Evolutionary conservation across 352 stramenopile species (phyloP).

Genomic region (Phytophthora rubi): DNA sequence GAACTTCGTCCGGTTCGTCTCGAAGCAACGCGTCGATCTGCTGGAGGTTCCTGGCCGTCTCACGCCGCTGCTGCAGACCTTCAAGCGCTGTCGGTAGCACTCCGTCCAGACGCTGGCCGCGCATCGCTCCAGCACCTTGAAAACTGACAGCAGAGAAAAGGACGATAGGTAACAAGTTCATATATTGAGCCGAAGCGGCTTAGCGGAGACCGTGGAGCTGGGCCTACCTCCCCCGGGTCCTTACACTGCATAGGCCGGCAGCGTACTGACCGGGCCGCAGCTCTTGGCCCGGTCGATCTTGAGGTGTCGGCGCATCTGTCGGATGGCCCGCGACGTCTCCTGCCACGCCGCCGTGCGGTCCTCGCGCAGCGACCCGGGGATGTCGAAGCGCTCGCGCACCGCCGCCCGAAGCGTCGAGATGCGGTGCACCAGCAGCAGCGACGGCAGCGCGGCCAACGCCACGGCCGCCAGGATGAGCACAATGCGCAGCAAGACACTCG

Average conservation of each 20-base stretch:
- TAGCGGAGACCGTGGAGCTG: neutral
- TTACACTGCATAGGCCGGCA: slow-evolving; percentile 44
- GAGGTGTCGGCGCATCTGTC: slow-evolving; percentile 46
- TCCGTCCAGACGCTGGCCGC: slow-evolving; percentile 17
- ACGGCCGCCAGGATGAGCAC: slow-evolving; percentile 21
- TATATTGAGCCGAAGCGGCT: slow-evolving; percentile 21
- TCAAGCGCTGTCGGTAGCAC: slow-evolving; percentile 30
- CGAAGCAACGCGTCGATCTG: slow-evolving; percentile 39
- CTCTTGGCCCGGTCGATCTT: slow-evolving; percentile 34
- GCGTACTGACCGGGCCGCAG: slow-evolving; percentile 27
- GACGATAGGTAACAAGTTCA: slow-evolving; percentile 3
- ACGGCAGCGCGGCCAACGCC: slow-evolving; percentile 19
- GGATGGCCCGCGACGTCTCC: slow-evolving; percentile 39
- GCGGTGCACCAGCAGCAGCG: slow-evolving; percentile 33
- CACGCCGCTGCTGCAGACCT: slow-evolving; percentile 31
- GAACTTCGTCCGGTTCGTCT: slow-evolving; percentile 10
- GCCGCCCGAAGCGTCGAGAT: slow-evolving; percentile 29
- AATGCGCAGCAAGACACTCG: slow-evolving; percentile 17
- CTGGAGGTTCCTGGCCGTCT: slow-evolving; percentile 25
- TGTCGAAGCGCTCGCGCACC: slow-evolving; percentile 41
- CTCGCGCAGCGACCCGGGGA: slow-evolving; percentile 38
- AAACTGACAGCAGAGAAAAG: slow-evolving; percentile 16
- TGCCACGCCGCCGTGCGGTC: slow-evolving; percentile 45
- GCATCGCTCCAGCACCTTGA: neutral
- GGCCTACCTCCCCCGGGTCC: neutral